Conservation (phyloP, 495 filamentous ascomycete genomes). For the Aspergillus cristatus region DNA sequence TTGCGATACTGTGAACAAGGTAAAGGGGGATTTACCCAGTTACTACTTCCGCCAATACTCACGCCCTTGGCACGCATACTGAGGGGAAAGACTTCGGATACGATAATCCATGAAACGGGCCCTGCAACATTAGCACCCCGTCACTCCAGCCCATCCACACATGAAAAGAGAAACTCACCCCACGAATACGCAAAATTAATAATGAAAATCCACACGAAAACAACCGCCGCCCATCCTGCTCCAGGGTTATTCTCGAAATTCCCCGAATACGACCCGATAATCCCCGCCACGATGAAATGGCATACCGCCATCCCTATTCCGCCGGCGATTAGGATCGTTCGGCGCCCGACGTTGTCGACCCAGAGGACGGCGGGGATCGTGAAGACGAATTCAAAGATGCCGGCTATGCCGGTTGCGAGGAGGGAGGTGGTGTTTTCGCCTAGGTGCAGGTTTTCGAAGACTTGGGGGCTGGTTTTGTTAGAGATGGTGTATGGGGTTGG, state of each 20-base stretch:
- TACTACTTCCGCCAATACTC: conserved; percentile 30
- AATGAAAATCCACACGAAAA: conserved; percentile 36
- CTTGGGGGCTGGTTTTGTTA: conserved; percentile 20
- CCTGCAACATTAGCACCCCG: no score
- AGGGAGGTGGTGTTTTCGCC: conserved; percentile 48
- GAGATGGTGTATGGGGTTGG: conserved; percentile 1
- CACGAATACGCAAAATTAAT: conserved; percentile 38
- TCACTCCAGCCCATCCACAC: no score
- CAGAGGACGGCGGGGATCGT: conserved; percentile 61
- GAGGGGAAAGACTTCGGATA: conserved; percentile 37
- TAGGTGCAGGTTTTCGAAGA: conserved; percentile 27
- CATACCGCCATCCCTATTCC: conserved; percentile 62
- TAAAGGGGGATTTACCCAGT: conserved; percentile 30
- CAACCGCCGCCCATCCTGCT: conserved; percentile 34
- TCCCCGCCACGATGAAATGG: conserved; percentile 37
- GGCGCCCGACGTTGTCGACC: conserved; percentile 64
- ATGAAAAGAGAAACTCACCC: conserved; percentile 21
- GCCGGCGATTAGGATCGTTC: conserved; percentile 66
- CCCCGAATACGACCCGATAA: conserved; percentile 28
- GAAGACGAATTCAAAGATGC: conserved; percentile 66
- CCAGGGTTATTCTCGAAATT: conserved; percentile 17
- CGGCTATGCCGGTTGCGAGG: conserved; percentile 65
- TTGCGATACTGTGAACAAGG: neutral
- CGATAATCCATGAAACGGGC: conserved; percentile 37
- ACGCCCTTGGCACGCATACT: conserved; percentile 39